phyloP scores from a whole-genome alignment of 1,284 basidiomycete species.

The Leucoagaricus sp. region DNA sequence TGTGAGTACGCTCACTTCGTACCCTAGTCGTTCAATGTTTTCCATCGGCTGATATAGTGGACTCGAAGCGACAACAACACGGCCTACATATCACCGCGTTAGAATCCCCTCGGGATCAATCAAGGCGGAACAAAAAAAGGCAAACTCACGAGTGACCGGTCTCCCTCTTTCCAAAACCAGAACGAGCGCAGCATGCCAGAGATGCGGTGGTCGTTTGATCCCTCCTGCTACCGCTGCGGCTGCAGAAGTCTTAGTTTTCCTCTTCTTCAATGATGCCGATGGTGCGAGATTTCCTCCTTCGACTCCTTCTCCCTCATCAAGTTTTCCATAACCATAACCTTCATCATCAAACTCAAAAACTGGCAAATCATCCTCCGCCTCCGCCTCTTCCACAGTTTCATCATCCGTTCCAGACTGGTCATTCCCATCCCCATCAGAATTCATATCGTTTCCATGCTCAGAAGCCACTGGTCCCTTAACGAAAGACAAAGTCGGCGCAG shows the following conservation, averaged over 20 bases:
- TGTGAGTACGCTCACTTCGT: conserved; percentile 76
- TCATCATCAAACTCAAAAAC: conserved; percentile 8
- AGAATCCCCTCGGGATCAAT: no score
- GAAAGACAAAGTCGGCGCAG: conserved; percentile 25
- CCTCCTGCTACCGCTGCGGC: conserved; percentile 10
- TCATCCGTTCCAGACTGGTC: not conserved
- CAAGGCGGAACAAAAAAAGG: not conserved
- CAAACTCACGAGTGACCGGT: conserved; percentile 32
- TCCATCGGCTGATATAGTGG: conserved; percentile 84
- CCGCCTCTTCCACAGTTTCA: not conserved
- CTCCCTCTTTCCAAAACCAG: conserved; percentile 35
- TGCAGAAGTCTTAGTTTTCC: no score
- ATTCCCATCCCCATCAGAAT: conserved; percentile 22
- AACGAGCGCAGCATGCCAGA: conserved; percentile 35
- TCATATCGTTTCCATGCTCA: conserved; percentile 18
- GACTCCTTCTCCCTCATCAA: not conserved
- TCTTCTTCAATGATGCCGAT: not conserved
- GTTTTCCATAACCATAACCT: not conserved
- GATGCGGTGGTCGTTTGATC: conserved; percentile 25
- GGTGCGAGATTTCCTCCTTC: not conserved
- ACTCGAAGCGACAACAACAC: conserved; percentile 79
- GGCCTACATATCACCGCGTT: no score
- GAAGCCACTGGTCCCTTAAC: no score
- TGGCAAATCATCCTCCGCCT: not conserved
- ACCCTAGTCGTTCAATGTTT: conserved; percentile 71